These are phyloP conservation scores for Phialophora tarda DNA, from an alignment of 2,329 filamentous ascomycete species.

Conservation along the genomic window DNA sequence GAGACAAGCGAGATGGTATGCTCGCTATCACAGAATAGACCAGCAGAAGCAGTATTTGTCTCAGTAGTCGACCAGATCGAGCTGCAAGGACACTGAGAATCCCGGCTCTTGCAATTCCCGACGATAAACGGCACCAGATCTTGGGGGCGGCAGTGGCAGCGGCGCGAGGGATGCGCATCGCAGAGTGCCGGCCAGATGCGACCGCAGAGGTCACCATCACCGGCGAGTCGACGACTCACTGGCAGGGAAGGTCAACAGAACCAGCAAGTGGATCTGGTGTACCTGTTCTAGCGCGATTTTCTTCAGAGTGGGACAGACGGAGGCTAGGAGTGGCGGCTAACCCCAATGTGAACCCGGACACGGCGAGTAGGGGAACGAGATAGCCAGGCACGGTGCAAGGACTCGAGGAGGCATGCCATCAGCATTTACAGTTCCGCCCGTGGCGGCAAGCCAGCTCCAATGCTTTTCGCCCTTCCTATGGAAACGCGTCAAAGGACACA, in stretches of 20 bases:
- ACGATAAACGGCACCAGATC: slow-evolving; percentile 17
- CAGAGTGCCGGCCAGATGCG: neutral
- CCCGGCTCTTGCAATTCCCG: slow-evolving; percentile 23
- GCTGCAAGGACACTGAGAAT: slow-evolving; percentile 19
- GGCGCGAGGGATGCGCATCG: neutral
- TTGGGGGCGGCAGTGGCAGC: slow-evolving; percentile 4
- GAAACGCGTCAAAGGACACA: neutral
- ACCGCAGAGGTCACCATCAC: neutral
- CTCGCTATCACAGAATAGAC: slow-evolving; percentile 4
- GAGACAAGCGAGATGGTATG: slow-evolving; percentile 12
- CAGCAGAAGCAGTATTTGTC: slow-evolving; percentile 28
- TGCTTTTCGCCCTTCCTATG: slow-evolving; percentile 5
- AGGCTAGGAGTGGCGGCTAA: slow-evolving; percentile 33
- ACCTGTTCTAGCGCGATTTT: slow-evolving; percentile 33
- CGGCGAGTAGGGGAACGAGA: neutral
- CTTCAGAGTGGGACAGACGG: slow-evolving; percentile 27
- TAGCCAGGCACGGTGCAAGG: neutral
- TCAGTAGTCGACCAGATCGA: slow-evolving; percentile 25
- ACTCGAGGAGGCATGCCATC: neutral
- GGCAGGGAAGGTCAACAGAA: slow-evolving; percentile 18
- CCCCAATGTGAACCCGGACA: slow-evolving; percentile 10
- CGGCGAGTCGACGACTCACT: neutral
- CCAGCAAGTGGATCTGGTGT: slow-evolving; percentile 24
- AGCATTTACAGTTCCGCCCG: slow-evolving; percentile 7
- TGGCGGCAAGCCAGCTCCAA: slow-evolving; percentile 20